phyloP scores from a whole-genome alignment of 306 rosid species.

The Cucurbita argyrosperma region DNA sequence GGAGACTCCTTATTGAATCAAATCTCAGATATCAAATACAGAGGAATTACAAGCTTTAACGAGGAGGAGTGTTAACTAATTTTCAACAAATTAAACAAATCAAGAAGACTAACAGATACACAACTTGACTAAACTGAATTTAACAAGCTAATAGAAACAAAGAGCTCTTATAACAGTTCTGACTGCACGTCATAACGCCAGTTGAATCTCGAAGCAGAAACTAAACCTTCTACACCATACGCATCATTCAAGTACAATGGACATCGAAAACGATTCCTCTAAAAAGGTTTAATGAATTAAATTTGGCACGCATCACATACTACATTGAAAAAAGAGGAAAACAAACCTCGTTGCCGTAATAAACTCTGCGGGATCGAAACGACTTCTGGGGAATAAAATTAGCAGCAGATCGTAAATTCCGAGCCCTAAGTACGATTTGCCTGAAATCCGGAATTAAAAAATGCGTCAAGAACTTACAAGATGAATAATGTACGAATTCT shows the following conservation, averaged over 20 bases:
- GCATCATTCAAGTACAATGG: neutral
- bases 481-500: neutral
- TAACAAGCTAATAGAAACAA: neutral
- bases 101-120: neutral
- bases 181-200: neutral
- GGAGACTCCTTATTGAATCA: neutral
- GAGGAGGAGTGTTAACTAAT: neutral
- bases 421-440: slow-evolving; percentile 85
- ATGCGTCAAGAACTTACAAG: neutral
- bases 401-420: slow-evolving; percentile 73
- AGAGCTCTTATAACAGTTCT: neutral
- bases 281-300: neutral
- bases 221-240: neutral
- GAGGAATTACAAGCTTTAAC: neutral
- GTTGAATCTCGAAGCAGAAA: neutral
- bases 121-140: neutral
- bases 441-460: slow-evolving; percentile 34
- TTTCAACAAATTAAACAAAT: neutral
- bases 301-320: neutral
- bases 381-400: slow-evolving; percentile 81
- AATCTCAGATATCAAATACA: neutral
- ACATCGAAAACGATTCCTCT: neutral
- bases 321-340: neutral
- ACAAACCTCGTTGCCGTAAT: slow-evolving; percentile 74
- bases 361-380: slow-evolving; percentile 70